phyloP scores from a whole-genome alignment of 805 yeast species.

The Metschnikowia chrysomelidarum region DNA sequence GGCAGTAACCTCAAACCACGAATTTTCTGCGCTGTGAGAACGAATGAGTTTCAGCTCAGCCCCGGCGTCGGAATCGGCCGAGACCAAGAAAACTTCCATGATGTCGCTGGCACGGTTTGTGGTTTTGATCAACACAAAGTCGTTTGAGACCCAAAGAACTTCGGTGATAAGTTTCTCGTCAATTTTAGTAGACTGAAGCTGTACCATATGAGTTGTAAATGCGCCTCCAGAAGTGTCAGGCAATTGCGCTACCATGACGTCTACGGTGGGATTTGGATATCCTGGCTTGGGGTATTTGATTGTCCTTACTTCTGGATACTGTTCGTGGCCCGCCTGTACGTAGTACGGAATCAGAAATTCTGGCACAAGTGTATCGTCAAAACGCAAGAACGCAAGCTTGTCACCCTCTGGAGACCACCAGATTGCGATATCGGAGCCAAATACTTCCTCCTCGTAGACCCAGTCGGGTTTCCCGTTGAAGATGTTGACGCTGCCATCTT shows the following conservation, averaged over 20 bases:
- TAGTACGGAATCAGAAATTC: conserved; percentile 74
- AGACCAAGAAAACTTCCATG: conserved; percentile 49
- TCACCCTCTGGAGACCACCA: conserved; percentile 88
- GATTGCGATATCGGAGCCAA: conserved; percentile 62
- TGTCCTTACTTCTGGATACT: conserved; percentile 55
- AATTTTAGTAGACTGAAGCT: conserved; percentile 11
- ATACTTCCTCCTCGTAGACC: conserved; percentile 92
- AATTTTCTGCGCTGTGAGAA: conserved; percentile 45
- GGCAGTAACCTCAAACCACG: conserved; percentile 56
- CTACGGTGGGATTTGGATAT: conserved; percentile 67
- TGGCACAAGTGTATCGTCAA: conserved; percentile 73
- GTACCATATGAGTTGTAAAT: conserved; percentile 9
- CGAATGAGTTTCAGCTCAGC: conserved; percentile 39
- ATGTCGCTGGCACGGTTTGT: conserved; percentile 61
- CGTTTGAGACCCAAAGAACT: conserved; percentile 54
- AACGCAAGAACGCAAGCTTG: conserved; percentile 59
- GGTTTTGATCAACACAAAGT: conserved; percentile 53
- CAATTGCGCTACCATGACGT: conserved; percentile 17
- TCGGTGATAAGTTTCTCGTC: conserved; percentile 50
- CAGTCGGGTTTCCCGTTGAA: conserved; percentile 92
- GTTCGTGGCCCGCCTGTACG: conserved; percentile 47
- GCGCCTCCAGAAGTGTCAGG: conserved; percentile 14
- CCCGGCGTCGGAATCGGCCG: conserved; percentile 24
- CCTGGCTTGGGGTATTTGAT: conserved; percentile 79
- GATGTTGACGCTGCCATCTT: conserved; percentile 65